Evolutionary conservation across 176 grass and related monocot species (phyloP), one percentile per base, ranked within the genome.

Genomic region (Phoenix dactylifera): DNA sequence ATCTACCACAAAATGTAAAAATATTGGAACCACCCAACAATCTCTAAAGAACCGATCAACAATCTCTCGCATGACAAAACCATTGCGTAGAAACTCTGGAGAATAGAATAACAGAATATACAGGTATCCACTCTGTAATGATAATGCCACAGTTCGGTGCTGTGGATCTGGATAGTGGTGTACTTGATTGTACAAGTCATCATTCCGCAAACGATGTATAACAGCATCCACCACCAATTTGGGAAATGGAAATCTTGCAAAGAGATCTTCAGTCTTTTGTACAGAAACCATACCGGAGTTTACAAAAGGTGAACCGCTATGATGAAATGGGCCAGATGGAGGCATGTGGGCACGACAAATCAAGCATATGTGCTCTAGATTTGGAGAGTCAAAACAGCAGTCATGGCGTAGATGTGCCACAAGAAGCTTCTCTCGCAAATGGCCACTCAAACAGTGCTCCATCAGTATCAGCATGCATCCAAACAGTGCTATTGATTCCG

Each of bases 1-100:
- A 71, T 90, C 82, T 15, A 76, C 82, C 32, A 51, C 81, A 75
- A 76, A 86, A 79, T 90, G 78, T 67, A 79, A 76, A 68, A 90
- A 76, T 58, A 86, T 69, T 7, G 79, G 87, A 73, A 82, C 75
- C 59, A 90, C 68, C 87, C 82, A 90, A 52, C 74, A 82, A 58
- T 85, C 87, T 63, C 82, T 85, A 30, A 90, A 90, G 77, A 85
- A 85, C 1, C 72, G 63, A 62, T 86, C 82, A 56, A 86, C 67
- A 62, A 82, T 81, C 72, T 86, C 87, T 63, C 78, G 76, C 82
- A 90, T 82, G 65, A 66, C 60, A 72, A 76, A 67, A 77, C 79
- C 78, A 49, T 73, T 67, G 22, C 68, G 75, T 39, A 90, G 60
- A 69, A 76, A 55, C 23, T 68, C 62, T 55, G n/a, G 24, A 58